A percentile compares a stretch with the other conserved stretches of the same genome.
phyloP scores from a whole-genome alignment of 192 early-diverging fungal species.

The Coemansia sp. region DNA sequence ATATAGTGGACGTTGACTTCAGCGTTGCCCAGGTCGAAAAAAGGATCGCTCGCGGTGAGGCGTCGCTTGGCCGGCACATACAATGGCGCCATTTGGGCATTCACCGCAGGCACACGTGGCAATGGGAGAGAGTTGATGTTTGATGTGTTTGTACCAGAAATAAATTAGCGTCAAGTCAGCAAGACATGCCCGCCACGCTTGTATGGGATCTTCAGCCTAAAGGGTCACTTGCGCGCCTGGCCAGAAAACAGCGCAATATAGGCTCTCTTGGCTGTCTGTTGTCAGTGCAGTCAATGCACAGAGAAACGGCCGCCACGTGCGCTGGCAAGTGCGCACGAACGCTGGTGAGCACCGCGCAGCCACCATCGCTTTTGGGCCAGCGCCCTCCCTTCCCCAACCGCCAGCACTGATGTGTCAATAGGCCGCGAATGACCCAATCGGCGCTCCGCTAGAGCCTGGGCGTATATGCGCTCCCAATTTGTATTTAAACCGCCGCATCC shows the following conservation, averaged over 20 bases:
- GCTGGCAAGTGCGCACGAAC: background rate
- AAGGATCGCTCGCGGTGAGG: constrained; percentile 30
- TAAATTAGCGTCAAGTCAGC: background rate
- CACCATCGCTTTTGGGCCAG: background rate
- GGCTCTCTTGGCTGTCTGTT: too few relatives aligned
- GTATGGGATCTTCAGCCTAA: constrained; percentile 11
- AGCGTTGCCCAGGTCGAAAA: constrained; percentile 44
- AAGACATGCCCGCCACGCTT: constrained; percentile 9
- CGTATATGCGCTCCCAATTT: background rate
- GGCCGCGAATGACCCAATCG: constrained; percentile 3
- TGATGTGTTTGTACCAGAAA: background rate
- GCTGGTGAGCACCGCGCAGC: background rate
- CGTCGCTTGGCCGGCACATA: constrained; percentile 50
- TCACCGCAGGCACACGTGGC: background rate
- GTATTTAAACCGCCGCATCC: constrained; percentile 1
- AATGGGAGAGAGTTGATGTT: background rate
- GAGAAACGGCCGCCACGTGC: background rate
- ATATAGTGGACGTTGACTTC: constrained; percentile 21
- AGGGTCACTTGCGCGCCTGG: background rate
- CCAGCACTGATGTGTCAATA: background rate
- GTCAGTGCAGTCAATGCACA: background rate
- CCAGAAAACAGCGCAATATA: too few relatives aligned
- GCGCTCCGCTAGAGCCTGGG: background rate
- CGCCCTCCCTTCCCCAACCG: background rate
- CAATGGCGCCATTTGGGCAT: constrained; percentile 17